Conservation (phyloP, 495 filamentous ascomycete genomes). For the Tuber umbilicatum region DNA sequence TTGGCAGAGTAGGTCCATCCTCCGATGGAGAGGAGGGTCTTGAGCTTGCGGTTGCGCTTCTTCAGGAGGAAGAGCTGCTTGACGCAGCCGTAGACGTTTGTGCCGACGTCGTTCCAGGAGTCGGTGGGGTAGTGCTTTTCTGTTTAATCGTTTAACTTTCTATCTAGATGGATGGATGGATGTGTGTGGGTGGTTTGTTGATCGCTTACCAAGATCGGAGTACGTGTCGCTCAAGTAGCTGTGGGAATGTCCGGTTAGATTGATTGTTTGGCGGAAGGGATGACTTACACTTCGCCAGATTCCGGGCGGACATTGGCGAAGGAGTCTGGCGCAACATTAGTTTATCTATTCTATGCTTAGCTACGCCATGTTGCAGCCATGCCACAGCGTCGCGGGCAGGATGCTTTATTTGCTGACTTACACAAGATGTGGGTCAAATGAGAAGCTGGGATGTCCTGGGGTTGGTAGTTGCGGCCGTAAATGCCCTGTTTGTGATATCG, state of each 20-base stretch:
- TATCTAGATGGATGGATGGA: background rate
- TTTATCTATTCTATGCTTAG: background rate
- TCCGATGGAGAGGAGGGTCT: conserved; percentile 86
- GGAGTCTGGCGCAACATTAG: conserved; percentile 48
- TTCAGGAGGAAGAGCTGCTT: conserved; percentile 94
- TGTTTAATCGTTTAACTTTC: conserved; percentile 22
- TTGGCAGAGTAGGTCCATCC: conserved; percentile 94
- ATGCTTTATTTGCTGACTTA: conserved; percentile 15
- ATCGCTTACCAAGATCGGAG: conserved; percentile 32
- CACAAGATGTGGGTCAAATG: conserved; percentile 87
- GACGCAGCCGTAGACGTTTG: conserved; percentile 80
- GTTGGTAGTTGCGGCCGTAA: conserved; percentile 74
- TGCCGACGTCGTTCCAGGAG: conserved; percentile 62
- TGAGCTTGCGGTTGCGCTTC: conserved; percentile 77
- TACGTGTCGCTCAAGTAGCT: conserved; percentile 41
- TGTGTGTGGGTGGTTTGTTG: background rate
- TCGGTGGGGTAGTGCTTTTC: conserved; percentile 83
- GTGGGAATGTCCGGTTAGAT: conserved; percentile 1
- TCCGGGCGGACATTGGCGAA: conserved; percentile 77
- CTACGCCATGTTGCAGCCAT: background rate
- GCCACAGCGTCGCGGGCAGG: background rate
- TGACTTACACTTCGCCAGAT: conserved; percentile 64
- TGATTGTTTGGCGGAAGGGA: background rate
- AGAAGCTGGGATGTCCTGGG: conserved; percentile 77
- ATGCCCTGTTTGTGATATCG: conserved; percentile 56